Evolutionary conservation across 1,284 basidiomycete species (phyloP).

Genomic region (Meripilus lineatus): DNA sequence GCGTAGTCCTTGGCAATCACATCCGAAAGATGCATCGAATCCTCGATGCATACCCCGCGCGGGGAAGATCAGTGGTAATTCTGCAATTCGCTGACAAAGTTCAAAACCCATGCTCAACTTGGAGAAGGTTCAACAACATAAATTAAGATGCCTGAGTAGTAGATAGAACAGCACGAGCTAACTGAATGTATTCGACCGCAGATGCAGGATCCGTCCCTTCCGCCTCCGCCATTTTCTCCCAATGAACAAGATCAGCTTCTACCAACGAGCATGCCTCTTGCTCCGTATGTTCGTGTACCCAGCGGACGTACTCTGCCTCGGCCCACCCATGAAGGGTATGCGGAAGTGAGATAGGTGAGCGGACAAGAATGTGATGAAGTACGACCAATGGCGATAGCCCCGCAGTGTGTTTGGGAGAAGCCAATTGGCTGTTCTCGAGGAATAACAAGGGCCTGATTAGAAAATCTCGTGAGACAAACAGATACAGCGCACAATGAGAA

Average conservation of each 20-base stretch:
- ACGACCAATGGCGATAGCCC: constrained; percentile 81
- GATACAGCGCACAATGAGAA: not conserved
- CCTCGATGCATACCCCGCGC: no score
- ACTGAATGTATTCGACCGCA: constrained; percentile 52
- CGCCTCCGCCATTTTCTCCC: constrained; percentile 62
- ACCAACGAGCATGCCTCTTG: constrained; percentile 69
- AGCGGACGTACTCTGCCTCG: constrained; percentile 87
- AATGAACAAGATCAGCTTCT: constrained; percentile 64
- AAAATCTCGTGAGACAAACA: not conserved
- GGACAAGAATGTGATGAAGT: constrained; percentile 88
- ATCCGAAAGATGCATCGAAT: no score
- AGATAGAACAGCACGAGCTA: constrained; percentile 58
- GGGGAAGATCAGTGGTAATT: no score
- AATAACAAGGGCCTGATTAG: constrained; percentile 74
- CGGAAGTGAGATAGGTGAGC: constrained; percentile 79
- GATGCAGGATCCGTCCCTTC: constrained; percentile 40
- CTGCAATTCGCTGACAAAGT: no score
- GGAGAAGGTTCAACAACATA: no score
- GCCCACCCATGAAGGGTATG: constrained; percentile 89
- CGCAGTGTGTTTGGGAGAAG: constrained; percentile 58
- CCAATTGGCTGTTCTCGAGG: constrained; percentile 69
- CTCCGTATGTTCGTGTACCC: constrained; percentile 76
- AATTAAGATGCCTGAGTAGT: constrained; percentile 10
- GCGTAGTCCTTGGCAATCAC: not conserved
- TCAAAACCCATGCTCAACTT: no score